phyloP scores from a whole-genome alignment of 345 rosid genomes.

The Euphorbia peplus region DNA sequence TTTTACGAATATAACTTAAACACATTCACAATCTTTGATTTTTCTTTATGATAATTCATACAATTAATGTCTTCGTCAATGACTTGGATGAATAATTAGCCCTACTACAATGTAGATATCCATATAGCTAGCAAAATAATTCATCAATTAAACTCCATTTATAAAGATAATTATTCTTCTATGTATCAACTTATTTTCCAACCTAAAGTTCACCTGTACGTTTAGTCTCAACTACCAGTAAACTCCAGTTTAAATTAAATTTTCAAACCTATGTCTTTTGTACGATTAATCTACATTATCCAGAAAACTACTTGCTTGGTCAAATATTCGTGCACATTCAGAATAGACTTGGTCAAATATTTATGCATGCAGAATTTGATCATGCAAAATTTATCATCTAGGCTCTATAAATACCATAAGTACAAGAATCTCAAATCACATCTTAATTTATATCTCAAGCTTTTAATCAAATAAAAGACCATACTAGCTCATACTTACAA shows the following conservation, averaged over 20 bases:
- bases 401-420: slow-evolving; percentile 7
- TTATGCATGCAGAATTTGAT: not conserved
- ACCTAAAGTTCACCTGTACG: not conserved
- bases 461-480: too few species aligned
- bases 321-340: not conserved
- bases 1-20: too few species aligned
- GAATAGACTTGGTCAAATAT: not conserved
- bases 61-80: not conserved
- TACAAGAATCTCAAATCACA: not conserved
- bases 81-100: not conserved
- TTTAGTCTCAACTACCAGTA: not conserved
- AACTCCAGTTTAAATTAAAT: not conserved
- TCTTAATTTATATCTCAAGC: too few species aligned
- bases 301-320: not conserved
- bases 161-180: not conserved
- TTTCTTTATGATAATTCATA: not conserved
- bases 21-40: too few species aligned
- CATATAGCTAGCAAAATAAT: not conserved
- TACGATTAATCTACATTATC: not conserved
- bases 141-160: not conserved
- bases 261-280: not conserved
- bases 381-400: not conserved
- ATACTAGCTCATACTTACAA: too few species aligned
- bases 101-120: too few species aligned
- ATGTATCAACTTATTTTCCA: not conserved